Percentiles rank a stretch among this genome's conserved stretches.
Evolutionary conservation across 768 basidiomycete genomes (phyloP).

Genomic region (Ramaria sp.): DNA sequence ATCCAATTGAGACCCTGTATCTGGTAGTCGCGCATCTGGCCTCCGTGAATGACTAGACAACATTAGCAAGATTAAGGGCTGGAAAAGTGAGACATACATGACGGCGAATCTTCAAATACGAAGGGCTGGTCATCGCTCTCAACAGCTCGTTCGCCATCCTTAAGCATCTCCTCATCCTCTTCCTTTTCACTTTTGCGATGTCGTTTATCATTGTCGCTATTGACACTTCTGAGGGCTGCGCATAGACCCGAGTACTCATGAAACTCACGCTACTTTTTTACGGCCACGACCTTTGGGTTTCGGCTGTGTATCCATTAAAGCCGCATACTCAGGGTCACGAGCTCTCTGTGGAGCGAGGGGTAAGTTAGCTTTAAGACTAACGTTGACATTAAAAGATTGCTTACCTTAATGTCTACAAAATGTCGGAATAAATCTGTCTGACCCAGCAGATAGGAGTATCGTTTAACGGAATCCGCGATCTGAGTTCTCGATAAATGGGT

Average conservation of each 20-base stretch:
- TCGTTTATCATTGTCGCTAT: conserved; percentile 53
- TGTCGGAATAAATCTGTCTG: conserved; percentile 98
- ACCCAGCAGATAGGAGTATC: conserved; percentile 94
- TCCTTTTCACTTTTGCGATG: conserved; percentile 97
- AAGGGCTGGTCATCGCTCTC: conserved; percentile 84
- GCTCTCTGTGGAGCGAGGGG: conserved; percentile 44
- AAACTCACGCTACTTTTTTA: conserved; percentile 64
- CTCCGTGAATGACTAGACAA: conserved; percentile 63
- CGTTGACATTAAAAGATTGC: conserved; percentile 9
- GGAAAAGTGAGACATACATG: conserved; percentile 41
- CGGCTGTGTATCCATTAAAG: conserved; percentile 76
- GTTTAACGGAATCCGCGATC: conserved; percentile 90
- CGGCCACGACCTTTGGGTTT: conserved; percentile 78
- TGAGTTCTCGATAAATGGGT: conserved; percentile 20
- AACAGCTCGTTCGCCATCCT: conserved; percentile 70
- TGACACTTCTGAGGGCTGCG: conserved; percentile 2
- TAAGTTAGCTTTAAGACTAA: background rate
- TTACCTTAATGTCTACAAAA: conserved; percentile 92
- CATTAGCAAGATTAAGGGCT: background rate
- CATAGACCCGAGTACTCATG: background rate
- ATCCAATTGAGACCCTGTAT: conserved; percentile 96
- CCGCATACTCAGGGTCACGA: conserved; percentile 89
- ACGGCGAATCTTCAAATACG: conserved; percentile 90
- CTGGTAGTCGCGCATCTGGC: conserved; percentile 88
- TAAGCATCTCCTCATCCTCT: conserved; percentile 91